These are phyloP conservation scores for Sordariomycetes sp. DNA, from an alignment of 2,329 filamentous ascomycete genomes.

Conservation along the genomic window DNA sequence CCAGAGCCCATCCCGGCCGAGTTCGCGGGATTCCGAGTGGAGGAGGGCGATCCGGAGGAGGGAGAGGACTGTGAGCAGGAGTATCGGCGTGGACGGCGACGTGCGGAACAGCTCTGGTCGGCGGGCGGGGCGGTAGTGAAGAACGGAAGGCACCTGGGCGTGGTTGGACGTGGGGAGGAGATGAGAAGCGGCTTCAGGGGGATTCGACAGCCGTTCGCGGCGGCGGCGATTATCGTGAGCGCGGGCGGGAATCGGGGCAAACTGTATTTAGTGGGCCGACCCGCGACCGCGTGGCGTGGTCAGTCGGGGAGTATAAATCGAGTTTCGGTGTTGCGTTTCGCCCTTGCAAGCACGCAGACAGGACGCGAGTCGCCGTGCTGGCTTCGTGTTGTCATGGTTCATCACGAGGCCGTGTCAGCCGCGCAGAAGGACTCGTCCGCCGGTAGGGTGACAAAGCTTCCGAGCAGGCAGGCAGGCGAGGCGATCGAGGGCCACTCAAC, in stretches of 20 bases:
- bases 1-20: conserved; percentile 3
- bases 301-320: too few species aligned
- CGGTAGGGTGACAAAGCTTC: not conserved
- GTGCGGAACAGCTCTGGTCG: not conserved
- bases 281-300: too few species aligned
- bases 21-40: not conserved
- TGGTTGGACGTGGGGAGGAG: not conserved
- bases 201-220: not conserved
- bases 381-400: too few species aligned
- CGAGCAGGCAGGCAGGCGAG: not conserved
- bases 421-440: not conserved
- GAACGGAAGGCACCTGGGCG: not conserved
- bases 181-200: not conserved
- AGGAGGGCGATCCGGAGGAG: conserved; percentile 2
- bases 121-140: not conserved
- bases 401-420: too few species aligned
- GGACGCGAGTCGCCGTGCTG: too few species aligned
- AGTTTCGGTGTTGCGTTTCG: too few species aligned
- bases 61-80: not conserved
- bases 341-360: too few species aligned
- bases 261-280: too few species aligned
- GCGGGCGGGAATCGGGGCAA: too few species aligned
- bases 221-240: too few species aligned
- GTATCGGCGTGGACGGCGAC: not conserved
- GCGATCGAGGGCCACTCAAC: not conserved